Conservation (phyloP, 1,284 basidiomycete species). For the Cystobasidium pallidum region DNA sequence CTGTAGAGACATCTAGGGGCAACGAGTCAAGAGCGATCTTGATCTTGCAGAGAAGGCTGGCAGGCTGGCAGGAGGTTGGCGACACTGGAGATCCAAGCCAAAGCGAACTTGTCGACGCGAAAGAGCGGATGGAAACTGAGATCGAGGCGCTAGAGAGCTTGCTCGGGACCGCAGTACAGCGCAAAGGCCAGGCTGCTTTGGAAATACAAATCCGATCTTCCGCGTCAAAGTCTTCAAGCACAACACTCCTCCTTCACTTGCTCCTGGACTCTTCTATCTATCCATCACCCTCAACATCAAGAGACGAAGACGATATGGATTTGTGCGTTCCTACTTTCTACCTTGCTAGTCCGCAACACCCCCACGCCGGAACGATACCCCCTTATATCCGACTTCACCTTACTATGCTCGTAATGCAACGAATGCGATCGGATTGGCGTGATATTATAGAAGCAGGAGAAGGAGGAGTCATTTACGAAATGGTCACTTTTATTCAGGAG, state of each 20-base stretch:
- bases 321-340: conserved; percentile 38
- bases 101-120: conserved; percentile 58
- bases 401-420: conserved; percentile 61
- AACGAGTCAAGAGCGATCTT: conserved; percentile 57
- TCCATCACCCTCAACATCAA: conserved; percentile 59
- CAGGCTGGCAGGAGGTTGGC: conserved; percentile 55
- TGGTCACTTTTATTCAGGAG: conserved; percentile 71
- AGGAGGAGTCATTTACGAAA: conserved; percentile 71
- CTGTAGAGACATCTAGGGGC: conserved; percentile 54
- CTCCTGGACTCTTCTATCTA: conserved; percentile 61
- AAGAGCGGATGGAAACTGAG: conserved; percentile 69
- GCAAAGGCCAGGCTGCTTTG: conserved; percentile 43
- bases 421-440: conserved; percentile 56
- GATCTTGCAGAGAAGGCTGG: conserved; percentile 56
- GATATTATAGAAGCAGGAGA: conserved; percentile 68
- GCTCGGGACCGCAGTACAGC: conserved; percentile 57
- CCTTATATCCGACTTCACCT: conserved; percentile 85
- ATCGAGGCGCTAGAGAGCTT: conserved; percentile 66
- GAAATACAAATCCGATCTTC: conserved; percentile 45
- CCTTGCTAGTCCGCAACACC: not conserved
- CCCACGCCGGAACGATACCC: conserved; percentile 56
- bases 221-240: conserved; percentile 59
- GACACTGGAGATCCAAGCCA: not conserved
- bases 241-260: conserved; percentile 67
- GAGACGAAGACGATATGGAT: not conserved